Evolutionary conservation across 2,329 filamentous ascomycete species (phyloP), one percentile per base, ranked within the genome.

Genomic region (Fusarium papillatum): DNA sequence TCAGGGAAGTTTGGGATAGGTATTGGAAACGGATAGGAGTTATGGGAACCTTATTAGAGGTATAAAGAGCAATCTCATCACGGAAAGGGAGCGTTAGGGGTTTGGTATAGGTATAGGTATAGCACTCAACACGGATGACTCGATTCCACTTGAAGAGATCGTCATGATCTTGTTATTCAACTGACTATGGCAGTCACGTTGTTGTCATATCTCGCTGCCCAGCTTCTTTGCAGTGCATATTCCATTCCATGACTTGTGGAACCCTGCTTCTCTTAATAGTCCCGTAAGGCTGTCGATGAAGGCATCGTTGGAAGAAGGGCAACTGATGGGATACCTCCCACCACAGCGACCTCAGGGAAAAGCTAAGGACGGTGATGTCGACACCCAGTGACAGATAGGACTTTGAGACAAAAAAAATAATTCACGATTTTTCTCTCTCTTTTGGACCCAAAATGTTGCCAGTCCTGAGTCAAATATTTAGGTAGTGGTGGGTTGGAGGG

Each of bases 401-500:
- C 48, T 53, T n/a, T 11, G 26, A 53, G 26, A 55, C 26, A 34
- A 31, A 31, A 14, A 55, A 34, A 11, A n/a, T n/a, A 31, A 34
- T 16, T 9, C n/a, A 55, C 13, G 11, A 22, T n/a, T 8, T 31
- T n/a, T 22, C 19, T 26, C 46, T 50, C 11, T 36, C 34, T 17
- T 29, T 50, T 6, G 46, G 46, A 36, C 17, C 46, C 26, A 50
- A 50, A 50, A 50, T 50, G 46, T 26, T 26, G 22, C 38, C 9
- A 29, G 34, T 14, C 6, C 11, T 5, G 24, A 24, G 24, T 38
- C 14, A n/a, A 41, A 36, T 46, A n/a, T n/a, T n/a, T n/a, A n/a
- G n/a, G n/a, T n/a, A 26, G n/a, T 34, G 55, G 64, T 59, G 62
- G 65, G 57, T 38, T 72, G 70, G 71, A 65, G 64, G 70, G 66